These are phyloP conservation scores for Pleurozium schreberi DNA, from an alignment of 225 moss, liverwort and hornwort species.

Conservation along the genomic window DNA sequence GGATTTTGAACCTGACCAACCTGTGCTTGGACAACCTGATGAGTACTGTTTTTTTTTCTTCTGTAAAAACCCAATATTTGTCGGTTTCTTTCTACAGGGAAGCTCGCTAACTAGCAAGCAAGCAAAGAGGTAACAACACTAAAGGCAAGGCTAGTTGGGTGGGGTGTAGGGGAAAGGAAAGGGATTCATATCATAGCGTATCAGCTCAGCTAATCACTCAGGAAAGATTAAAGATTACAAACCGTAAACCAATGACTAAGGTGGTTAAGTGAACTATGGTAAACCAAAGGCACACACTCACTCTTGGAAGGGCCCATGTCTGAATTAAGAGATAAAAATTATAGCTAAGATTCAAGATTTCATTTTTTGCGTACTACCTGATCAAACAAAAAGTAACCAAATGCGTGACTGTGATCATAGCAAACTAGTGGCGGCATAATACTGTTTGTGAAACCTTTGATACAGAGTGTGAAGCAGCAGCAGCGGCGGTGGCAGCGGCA, in stretches of 20 bases:
- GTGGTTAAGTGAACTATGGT: neutral
- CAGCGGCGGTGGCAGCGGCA: neutral
- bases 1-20: constrained; percentile 52
- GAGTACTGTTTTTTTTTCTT: neutral
- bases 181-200: neutral
- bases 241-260: constrained; percentile 12
- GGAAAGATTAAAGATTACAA: neutral
- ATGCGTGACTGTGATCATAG: neutral
- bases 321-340: neutral
- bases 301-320: constrained; percentile 1
- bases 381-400: neutral
- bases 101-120: neutral
- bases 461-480: neutral
- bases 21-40: constrained; percentile 16
- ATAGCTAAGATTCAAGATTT: neutral
- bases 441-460: neutral
- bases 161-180: too few relatives aligned
- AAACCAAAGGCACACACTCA: neutral
- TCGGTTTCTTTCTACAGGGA: neutral
- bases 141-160: neutral
- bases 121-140: neutral
- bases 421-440: neutral
- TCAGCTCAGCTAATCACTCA: neutral
- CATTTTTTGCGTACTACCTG: neutral
- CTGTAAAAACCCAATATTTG: neutral